Evolutionary conservation across 208 protist genomes (phyloP), one percentile per base, ranked within the genome.

Genomic region (Crithidia expoeki): DNA sequence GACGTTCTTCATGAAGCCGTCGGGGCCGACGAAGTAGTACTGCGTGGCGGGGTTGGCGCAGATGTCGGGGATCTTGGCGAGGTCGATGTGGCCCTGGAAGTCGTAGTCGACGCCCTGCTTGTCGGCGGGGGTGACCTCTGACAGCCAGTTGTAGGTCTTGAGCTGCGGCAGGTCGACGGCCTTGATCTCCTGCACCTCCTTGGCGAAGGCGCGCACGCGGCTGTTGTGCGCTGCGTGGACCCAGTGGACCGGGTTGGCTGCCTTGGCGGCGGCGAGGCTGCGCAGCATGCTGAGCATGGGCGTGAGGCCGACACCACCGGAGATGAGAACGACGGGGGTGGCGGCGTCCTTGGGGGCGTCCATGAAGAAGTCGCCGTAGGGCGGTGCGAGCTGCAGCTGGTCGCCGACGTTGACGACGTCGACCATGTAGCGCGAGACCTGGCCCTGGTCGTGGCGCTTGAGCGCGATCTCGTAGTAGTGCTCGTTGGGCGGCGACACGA

Each of bases 311-410:
- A 73, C 66, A n/a, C n/a, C n/a, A n/a, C n/a, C n/a, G n/a, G n/a
- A n/a, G n/a, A n/a, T n/a, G n/a, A n/a, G n/a, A n/a, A n/a, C n/a
- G n/a, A n/a, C n/a, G n/a, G n/a, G n/a, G n/a, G n/a, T n/a, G n/a
- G n/a, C n/a, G n/a, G n/a, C 27, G 67, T 55, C 42, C n/a, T 4
- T 40, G 42, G 74, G 64, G 12, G 21, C 21, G 40, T 73, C 47
- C 16, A 76, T 32, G 72, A 74, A 78, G 72, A 83, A 83, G 72
- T 83, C 77, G 19, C 77, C 77, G 72, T 70, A 83, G 34, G 77
- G 71, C 50, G 77, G 77, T 4, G 70, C 77, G 55, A 78, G 50
- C 59, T 83, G 53, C 30, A 83, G 60, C 72, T 69, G 30, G 62
- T 83, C 77, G 32, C 70, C 77, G 44, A 72, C 72, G 52, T 73